Evolutionary conservation across 352 stramenopile species (phyloP).

Genomic region (Aphanomyces astaci): DNA sequence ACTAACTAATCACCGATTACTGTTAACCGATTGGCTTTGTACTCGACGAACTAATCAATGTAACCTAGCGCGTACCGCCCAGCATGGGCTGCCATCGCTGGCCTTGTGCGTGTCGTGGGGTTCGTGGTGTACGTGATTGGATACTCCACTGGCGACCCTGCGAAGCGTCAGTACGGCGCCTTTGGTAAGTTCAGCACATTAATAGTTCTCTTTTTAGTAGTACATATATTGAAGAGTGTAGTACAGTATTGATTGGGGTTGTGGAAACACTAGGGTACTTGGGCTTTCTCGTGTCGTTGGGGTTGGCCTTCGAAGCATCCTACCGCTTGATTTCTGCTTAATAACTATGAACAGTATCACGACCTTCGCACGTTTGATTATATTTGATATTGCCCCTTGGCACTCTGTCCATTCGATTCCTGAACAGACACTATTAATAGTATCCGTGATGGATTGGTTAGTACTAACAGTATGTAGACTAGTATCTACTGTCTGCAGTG

Average conservation of each 20-base stretch:
- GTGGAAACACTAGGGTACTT: constrained; percentile 44
- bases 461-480: too few relatives aligned
- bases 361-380: too few relatives aligned
- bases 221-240: too few relatives aligned
- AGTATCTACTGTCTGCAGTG: too few relatives aligned
- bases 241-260: background rate
- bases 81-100: constrained; percentile 45
- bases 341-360: too few relatives aligned
- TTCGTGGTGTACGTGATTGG: constrained; percentile 62
- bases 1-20: constrained; percentile 20
- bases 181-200: constrained; percentile 37
- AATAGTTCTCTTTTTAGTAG: too few relatives aligned
- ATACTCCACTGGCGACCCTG: constrained; percentile 52
- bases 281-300: constrained; percentile 31
- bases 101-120: constrained; percentile 42
- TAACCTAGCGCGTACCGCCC: constrained; percentile 57
- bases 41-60: constrained; percentile 22
- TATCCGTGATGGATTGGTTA: too few relatives aligned
- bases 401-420: too few relatives aligned
- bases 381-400: too few relatives aligned
- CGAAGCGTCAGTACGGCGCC: constrained; percentile 46
- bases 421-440: too few relatives aligned
- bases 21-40: background rate
- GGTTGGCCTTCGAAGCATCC: constrained; percentile 32
- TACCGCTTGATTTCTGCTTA: constrained; percentile 32